phyloP scores from a whole-genome alignment of 2,329 filamentous ascomycete genomes.

The Fusarium torreyae region DNA sequence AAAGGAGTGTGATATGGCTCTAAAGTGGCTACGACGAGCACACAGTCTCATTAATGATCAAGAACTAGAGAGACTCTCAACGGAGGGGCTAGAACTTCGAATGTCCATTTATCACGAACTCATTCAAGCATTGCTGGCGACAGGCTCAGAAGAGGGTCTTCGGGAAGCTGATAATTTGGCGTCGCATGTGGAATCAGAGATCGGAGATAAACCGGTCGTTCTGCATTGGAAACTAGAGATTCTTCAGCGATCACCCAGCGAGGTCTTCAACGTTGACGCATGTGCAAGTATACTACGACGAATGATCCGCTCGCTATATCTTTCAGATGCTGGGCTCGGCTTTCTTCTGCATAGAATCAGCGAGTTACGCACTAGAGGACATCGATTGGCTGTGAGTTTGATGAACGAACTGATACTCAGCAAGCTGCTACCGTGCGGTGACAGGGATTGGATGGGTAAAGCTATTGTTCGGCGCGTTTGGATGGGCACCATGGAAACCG shows the following conservation, averaged over 20 bases:
- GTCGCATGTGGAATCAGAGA: conserved; percentile 72
- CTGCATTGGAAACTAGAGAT: conserved; percentile 78
- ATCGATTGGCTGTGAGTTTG: conserved; percentile 62
- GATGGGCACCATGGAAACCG: conserved; percentile 68
- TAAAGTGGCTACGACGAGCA: conserved; percentile 82
- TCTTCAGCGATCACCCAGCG: conserved; percentile 64
- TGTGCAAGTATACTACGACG: conserved; percentile 70
- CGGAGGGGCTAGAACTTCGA: conserved; percentile 74
- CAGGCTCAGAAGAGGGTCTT: conserved; percentile 60
- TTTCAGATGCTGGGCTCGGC: conserved; percentile 76
- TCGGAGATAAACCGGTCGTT: conserved; percentile 76
- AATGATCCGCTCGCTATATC: conserved; percentile 72
- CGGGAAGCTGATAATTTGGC: conserved; percentile 71
- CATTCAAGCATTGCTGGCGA: conserved; percentile 68
- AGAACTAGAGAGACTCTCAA: conserved; percentile 69
- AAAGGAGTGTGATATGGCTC: conserved; percentile 68
- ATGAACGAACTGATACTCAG: conserved; percentile 75
- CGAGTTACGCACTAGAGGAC: conserved; percentile 71
- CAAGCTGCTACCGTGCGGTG: conserved; percentile 66
- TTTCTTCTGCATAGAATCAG: conserved; percentile 78
- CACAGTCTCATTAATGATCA: conserved; percentile 70
- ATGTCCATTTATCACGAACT: conserved; percentile 76
- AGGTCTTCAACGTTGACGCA: conserved; percentile 63
- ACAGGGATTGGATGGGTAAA: conserved; percentile 76
- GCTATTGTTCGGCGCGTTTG: conserved; percentile 77